Conservation (phyloP, 1,139 yeast species). For the Zygoascus sp. region DNA sequence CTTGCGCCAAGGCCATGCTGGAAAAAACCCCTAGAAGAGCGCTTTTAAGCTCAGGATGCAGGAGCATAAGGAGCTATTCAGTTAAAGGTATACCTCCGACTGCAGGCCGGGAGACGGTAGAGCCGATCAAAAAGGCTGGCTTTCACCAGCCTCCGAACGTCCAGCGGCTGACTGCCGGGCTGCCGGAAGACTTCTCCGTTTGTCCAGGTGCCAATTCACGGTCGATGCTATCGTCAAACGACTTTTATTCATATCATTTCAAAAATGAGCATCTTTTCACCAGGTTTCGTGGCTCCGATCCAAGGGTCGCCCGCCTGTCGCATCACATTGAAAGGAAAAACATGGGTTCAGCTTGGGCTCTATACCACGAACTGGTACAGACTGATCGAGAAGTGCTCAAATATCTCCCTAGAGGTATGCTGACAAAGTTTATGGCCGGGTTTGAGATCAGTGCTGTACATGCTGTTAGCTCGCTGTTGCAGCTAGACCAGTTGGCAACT, state of each 20-base stretch:
- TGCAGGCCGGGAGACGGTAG: background rate
- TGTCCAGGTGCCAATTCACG: background rate
- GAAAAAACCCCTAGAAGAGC: background rate
- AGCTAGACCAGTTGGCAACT: constrained; percentile 12
- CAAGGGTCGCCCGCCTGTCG: constrained; percentile 3
- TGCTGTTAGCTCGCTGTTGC: constrained; percentile 10
- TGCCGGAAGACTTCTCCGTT: background rate
- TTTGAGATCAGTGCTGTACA: constrained; percentile 1
- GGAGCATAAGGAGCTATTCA: background rate
- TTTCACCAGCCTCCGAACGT: background rate
- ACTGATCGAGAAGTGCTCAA: constrained; percentile 14
- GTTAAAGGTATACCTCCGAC: background rate
- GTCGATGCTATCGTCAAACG: constrained; percentile 1
- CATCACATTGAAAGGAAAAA: constrained; percentile 5
- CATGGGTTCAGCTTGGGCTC: constrained; percentile 13
- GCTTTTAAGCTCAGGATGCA: background rate
- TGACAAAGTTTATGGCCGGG: constrained; percentile 11
- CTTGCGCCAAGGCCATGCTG: background rate
- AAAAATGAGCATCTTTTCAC: background rate
- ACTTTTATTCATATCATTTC: constrained; percentile 7
- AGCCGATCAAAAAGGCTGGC: background rate
- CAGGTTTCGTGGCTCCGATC: background rate
- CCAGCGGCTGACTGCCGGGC: background rate
- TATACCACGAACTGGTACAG: constrained; percentile 14
- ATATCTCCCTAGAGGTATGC: constrained; percentile 10